Conservation (phyloP, 2,329 filamentous ascomycete species). For the Talaromyces sp. region DNA sequence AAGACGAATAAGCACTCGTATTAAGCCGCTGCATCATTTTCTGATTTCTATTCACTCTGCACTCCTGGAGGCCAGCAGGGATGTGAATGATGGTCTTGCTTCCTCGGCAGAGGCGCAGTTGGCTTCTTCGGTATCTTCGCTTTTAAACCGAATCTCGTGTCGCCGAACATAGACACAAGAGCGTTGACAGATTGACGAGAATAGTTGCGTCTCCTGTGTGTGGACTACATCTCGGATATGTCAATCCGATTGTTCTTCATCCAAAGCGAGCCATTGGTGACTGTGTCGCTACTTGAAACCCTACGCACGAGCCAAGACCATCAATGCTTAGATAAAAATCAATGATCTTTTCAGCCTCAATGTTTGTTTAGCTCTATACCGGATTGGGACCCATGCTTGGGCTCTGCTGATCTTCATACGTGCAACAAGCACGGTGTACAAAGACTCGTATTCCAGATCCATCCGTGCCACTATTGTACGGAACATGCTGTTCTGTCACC, state of each 20-base stretch:
- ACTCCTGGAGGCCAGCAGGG: neutral
- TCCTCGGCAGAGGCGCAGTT: neutral
- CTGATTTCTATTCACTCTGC: neutral
- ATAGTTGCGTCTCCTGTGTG: neutral
- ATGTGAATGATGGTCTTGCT: neutral
- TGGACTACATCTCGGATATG: neutral
- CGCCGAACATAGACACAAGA: neutral
- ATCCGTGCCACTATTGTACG: neutral
- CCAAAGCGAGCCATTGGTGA: neutral
- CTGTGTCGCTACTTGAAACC: neutral
- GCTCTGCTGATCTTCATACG: neutral
- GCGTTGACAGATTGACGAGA: too few relatives aligned
- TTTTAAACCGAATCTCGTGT: neutral
- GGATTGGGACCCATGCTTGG: neutral
- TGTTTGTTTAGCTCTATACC: neutral
- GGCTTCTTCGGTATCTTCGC: neutral
- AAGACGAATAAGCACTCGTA: neutral
- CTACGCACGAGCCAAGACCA: neutral
- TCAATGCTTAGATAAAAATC: neutral
- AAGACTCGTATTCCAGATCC: neutral
- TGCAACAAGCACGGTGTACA: neutral
- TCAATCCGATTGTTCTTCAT: neutral
- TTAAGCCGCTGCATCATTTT: constrained; percentile 2
- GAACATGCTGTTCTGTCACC: neutral
- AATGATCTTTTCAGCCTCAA: neutral